Base-by-base conservation (phyloP, 371 early-diverging fungal genomes). In the Rhizopus arrhizus region DNA sequence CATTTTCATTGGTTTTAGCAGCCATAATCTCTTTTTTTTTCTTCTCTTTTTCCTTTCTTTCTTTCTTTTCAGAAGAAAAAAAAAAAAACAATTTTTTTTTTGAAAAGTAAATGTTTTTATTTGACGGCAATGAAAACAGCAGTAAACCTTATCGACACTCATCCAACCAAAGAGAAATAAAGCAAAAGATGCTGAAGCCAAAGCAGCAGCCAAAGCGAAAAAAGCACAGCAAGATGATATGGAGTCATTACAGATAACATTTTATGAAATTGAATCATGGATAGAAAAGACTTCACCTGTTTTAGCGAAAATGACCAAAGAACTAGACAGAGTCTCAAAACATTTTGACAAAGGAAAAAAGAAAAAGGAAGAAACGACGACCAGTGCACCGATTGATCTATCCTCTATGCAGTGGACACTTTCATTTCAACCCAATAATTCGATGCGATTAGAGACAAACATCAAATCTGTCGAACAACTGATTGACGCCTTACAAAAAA, bases 201-300 rank as follows among this genome's bases (percentile, higher is more conserved):
- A 68, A 56, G 72, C 70, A 32, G 61, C 56, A 35, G 70, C 68
- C 4, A 77, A 69, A 53, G 70, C 56, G 40, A 62, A 65, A 53
- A 73, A 63, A 13, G 56, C 70, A 33, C 66, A 72, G 31, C 73
- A 81, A 35, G 75, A 81, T 61, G 74, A 80, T 33, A 61, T 78
- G 16, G 78, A 81, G 38, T 70, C 78, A 3, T 57, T 81, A 34
- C 81, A 81, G 62, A 76, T 81, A 48, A 81, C 81, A 1, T 81
- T 81, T 65, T 77, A 73, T 36, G 77, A 77, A 47, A 77, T 77
- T 53, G 77, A 77, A 40, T 64, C 77, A 12, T 81, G 81, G 80
- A 78, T 81, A 31, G 81, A 81, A 58, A 78, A 78, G 50, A 78
- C 81, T 7, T 69, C 76, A 2, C 81, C 81, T 29, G 65, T 78